Evolutionary conservation across 1,139 yeast genomes (phyloP).

Genomic region (Diutina siamensis): DNA sequence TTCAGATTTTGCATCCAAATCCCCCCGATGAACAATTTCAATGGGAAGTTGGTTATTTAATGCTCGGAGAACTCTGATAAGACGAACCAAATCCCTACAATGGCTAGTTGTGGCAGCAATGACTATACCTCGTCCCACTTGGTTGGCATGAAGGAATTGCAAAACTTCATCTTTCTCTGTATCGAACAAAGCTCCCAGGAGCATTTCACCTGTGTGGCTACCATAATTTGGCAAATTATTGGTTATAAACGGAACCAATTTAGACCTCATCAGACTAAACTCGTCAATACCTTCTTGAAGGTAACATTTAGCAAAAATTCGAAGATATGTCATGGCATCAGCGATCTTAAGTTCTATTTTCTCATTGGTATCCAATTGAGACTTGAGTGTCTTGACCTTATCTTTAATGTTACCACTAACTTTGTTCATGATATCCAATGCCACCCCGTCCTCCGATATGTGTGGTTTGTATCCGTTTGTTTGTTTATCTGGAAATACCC

Average conservation of each 20-base stretch:
- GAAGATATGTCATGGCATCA: constrained; percentile 20
- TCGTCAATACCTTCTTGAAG: constrained; percentile 10
- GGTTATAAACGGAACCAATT: constrained; percentile 21
- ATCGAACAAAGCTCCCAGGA: constrained; percentile 8
- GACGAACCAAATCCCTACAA: constrained; percentile 22
- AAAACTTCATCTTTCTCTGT: constrained; percentile 12
- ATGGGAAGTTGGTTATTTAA: constrained; percentile 29
- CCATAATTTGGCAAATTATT: constrained; percentile 14
- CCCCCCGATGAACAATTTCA: constrained; percentile 26
- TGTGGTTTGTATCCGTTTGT: not conserved
- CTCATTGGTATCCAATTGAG: constrained; percentile 9
- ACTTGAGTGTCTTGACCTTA: not conserved
- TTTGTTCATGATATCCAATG: not conserved
- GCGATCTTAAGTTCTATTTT: constrained; percentile 23
- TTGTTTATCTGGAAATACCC: not conserved
- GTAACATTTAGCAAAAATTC: constrained; percentile 30
- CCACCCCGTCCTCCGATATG: not conserved
- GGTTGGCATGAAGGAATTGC: constrained; percentile 14
- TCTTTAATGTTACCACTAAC: not conserved
- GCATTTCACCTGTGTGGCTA: constrained; percentile 6
- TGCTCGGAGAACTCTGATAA: constrained; percentile 28
- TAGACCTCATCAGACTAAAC: not conserved
- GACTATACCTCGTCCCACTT: constrained; percentile 30
- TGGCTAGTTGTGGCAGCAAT: constrained; percentile 25
- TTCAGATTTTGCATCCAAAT: constrained; percentile 11